Evolutionary conservation across 2,329 filamentous ascomycete genomes (phyloP).

Genomic region (Zymoseptoria crescenta): DNA sequence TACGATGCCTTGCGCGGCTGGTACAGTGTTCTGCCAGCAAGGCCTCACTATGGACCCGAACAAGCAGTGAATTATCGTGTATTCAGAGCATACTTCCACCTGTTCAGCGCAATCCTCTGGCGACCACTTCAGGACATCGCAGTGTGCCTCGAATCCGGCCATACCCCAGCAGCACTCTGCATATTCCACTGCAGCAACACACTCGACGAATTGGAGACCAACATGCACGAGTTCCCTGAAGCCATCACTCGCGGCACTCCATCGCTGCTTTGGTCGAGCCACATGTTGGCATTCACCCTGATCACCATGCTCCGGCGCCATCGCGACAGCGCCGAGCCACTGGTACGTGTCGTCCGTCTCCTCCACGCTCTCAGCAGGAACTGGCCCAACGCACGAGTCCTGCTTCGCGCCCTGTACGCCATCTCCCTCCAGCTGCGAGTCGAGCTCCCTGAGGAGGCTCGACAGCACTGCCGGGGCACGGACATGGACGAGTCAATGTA

Average conservation of each 20-base stretch:
- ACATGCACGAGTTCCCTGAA: neutral
- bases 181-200: neutral
- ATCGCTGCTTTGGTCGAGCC: neutral
- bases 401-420: neutral
- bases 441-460: neutral
- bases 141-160: neutral
- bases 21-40: neutral
- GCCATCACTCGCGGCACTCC: neutral
- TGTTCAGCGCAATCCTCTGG: neutral
- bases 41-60: neutral
- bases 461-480: neutral
- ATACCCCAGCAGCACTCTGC: neutral
- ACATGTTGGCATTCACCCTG: neutral
- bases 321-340: neutral
- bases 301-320: neutral
- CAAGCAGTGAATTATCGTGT: neutral
- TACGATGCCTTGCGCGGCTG: neutral
- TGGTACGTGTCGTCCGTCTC: neutral
- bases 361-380: neutral
- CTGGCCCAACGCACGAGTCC: neutral
- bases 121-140: neutral
- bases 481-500: neutral
- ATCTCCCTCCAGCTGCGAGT: neutral
- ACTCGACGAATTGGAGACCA: neutral
- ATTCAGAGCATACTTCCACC: neutral